Conservation (phyloP, 2,329 filamentous ascomycete species). For the Ascochyta koolunga region DNA sequence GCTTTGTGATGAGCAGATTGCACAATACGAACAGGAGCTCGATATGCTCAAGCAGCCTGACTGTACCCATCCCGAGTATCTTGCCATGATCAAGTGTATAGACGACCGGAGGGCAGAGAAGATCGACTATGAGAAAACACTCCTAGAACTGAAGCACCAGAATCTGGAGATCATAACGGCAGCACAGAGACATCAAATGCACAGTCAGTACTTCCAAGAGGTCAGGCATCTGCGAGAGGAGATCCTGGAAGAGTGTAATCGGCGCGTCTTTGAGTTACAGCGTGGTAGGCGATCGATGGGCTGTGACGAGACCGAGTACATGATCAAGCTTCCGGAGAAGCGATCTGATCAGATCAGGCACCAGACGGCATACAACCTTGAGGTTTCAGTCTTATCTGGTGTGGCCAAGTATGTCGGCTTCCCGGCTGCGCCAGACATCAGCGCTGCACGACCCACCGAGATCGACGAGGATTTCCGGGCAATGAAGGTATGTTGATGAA, state of each 20-base stretch:
- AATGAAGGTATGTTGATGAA: conserved; percentile 74
- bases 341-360: conserved; percentile 79
- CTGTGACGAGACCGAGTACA: conserved; percentile 80
- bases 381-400: conserved; percentile 88
- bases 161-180: conserved; percentile 74
- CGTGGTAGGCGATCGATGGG: conserved; percentile 81
- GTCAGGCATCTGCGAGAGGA: conserved; percentile 82
- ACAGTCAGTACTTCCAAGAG: conserved; percentile 88
- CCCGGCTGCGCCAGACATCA: conserved; percentile 88
- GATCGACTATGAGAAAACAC: conserved; percentile 73
- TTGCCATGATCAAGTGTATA: conserved; percentile 87
- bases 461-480: conserved; percentile 85
- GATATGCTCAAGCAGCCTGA: conserved; percentile 63
- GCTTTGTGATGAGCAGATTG: conserved; percentile 85
- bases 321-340: conserved; percentile 78
- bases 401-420: conserved; percentile 96
- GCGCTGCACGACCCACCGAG: conserved; percentile 72
- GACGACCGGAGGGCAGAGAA: conserved; percentile 83
- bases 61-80: conserved; percentile 83
- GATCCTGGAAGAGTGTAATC: conserved; percentile 78
- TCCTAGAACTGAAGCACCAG: conserved; percentile 75
- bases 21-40: conserved; percentile 74
- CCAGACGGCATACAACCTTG: conserved; percentile 90
- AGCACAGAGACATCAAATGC: conserved; percentile 82
- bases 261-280: conserved; percentile 92